These are phyloP conservation scores for Botryobasidium botryosum DNA, from an alignment of 768 basidiomycete species.

Conservation along the genomic window DNA sequence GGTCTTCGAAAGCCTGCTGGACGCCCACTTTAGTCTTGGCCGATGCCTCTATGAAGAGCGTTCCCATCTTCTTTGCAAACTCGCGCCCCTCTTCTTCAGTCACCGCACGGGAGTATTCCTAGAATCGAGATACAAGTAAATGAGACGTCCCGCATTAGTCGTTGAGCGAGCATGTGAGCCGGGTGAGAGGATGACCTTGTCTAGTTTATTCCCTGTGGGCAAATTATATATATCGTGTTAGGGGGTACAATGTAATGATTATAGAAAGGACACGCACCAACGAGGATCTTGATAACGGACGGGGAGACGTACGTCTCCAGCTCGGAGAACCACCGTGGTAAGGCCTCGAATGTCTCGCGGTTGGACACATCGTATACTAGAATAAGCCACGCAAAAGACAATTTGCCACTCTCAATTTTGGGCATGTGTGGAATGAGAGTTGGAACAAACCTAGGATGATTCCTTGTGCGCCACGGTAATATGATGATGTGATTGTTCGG, in stretches of 20 bases:
- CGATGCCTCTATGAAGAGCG: constrained; percentile 79
- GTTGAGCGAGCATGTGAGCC: neutral
- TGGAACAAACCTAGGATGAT: constrained; percentile 25
- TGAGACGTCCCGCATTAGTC: neutral
- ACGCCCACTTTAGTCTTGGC: constrained; percentile 86
- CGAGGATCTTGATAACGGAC: constrained; percentile 83
- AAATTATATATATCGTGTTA: neutral
- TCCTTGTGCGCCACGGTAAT: constrained; percentile 54
- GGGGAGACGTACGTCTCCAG: constrained; percentile 82
- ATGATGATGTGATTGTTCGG: constrained; percentile 85
- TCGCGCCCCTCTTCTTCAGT: constrained; percentile 54
- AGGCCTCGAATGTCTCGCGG: constrained; percentile 81
- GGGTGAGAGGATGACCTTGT: constrained; percentile 39
- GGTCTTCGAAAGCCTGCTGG: constrained; percentile 52
- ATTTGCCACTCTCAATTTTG: neutral
- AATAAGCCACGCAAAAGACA: neutral
- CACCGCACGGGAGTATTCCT: constrained; percentile 89
- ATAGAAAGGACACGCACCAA: constrained; percentile 36
- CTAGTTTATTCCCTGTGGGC: constrained; percentile 47
- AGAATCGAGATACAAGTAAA: constrained; percentile 3
- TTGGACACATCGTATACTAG: constrained; percentile 91
- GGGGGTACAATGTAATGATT: neutral
- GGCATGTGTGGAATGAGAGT: neutral
- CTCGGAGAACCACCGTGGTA: constrained; percentile 58
- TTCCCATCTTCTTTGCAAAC: constrained; percentile 69